Base-by-base conservation (phyloP, 83 land plant species). In the Isoetes engelmannii region DNA sequence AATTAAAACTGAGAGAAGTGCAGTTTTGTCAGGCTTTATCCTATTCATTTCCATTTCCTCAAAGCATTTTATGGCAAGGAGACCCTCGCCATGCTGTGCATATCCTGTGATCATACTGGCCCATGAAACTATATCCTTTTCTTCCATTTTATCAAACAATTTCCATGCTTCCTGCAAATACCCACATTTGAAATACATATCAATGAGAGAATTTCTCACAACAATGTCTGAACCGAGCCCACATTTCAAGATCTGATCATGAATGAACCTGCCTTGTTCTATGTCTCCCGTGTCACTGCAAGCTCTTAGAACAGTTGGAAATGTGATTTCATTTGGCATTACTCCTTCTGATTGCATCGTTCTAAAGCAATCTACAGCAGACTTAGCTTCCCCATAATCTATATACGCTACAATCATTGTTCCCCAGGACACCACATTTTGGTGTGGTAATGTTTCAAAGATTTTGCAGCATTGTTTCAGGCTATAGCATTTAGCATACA, bases 101-200 rank as follows among this genome's bases (percentile, higher is more conserved):
- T 42, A 77, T 12, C 74, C 80, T 9, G 75, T 51, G 43, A 77
- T 72, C 71, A 77, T 65, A 4, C 61, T 20, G 37, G 44, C 67
- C 80, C 80, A 77, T 2, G 74, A 57, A 6, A 72, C 65, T 3
- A 72, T 10, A 60, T 60, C 68, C 21, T 71, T 57, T 9, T 5
- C 5, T 9, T 53, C 66, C 71, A 78, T 48, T 6, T 54, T 64
- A 42, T 60, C 71, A 67, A 78, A 78, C 15, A 79, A 12, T 21
- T 56, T 13, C 19, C 17, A 19, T n/a, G 76, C 76, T 9, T 63
- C 67, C 20, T 51, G 18, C 64, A 78, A n/a, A 55, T 4, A 44
- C 15, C 75, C 69, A 65, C 46, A 71, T 37, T 64, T 71, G 41
- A 63, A 48, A 20, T 69, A 69, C 71, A 69, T 69, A 37, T 48